These are phyloP conservation scores for Leucosporidium creatinivorum DNA, from an alignment of 768 basidiomycete genomes.

Conservation along the genomic window DNA sequence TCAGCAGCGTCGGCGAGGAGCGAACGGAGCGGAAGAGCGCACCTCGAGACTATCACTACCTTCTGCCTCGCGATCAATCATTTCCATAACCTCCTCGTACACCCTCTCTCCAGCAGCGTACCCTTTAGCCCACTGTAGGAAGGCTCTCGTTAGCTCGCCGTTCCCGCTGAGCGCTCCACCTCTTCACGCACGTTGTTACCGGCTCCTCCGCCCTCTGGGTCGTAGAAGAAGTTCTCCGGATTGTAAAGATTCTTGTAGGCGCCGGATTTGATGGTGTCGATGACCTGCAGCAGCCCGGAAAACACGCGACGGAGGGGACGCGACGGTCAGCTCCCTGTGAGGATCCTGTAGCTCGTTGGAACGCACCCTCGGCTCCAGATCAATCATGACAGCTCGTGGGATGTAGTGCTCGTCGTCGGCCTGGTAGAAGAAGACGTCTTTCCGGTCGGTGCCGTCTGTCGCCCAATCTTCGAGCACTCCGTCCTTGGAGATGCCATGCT, in stretches of 20 bases:
- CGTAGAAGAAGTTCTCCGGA: constrained; percentile 93
- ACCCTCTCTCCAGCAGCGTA: constrained; percentile 80
- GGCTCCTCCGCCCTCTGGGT: constrained; percentile 96
- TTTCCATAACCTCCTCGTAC: constrained; percentile 97
- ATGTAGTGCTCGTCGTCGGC: constrained; percentile 99
- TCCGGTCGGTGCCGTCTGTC: constrained; percentile 56
- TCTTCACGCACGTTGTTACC: constrained; percentile 69
- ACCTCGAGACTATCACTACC: constrained; percentile 96
- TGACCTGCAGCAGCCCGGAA: constrained; percentile 56
- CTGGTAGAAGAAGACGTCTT: constrained; percentile 99
- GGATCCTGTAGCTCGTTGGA: not conserved
- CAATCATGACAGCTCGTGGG: constrained; percentile 89
- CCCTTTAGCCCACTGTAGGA: constrained; percentile 67
- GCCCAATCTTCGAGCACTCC: constrained; percentile 97
- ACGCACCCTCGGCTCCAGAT: constrained; percentile 87
- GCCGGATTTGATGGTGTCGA: constrained; percentile 85
- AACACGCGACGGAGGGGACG: not conserved
- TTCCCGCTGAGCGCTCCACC: constrained; percentile 4
- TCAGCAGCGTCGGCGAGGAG: not conserved
- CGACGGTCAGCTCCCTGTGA: not conserved
- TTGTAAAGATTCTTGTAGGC: constrained; percentile 87
- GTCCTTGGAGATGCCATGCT: constrained; percentile 93
- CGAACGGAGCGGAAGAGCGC: constrained; percentile 28
- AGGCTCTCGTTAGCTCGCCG: constrained; percentile 5
- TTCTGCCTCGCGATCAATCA: constrained; percentile 96